Base-by-base conservation (phyloP, 2,329 filamentous ascomycete species). In the Ilyonectria destructans region DNA sequence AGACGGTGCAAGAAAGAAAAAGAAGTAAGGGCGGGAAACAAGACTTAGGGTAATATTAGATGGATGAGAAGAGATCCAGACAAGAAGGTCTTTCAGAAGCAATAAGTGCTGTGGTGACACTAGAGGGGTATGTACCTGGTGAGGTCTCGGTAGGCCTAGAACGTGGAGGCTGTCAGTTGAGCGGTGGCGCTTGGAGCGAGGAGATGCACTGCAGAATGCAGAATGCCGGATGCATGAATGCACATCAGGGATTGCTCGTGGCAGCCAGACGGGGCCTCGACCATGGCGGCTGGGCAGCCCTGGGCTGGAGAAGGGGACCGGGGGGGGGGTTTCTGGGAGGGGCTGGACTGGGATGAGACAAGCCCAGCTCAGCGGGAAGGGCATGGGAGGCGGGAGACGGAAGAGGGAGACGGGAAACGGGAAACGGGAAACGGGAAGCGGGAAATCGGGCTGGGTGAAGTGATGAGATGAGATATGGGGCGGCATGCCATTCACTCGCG, bases 111-210 rank as follows among this genome's bases (percentile, higher is more conserved):
- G 48, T 19, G 59, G 56, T 45, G 52, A 60, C 61, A 61, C 59
- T 57, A 51, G 68, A 55, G 62, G 55, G 40, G 54, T 58, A 61
- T 68, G 60, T 80, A 81, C 80, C 78, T 80, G 54, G 76, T 66
- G 59, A 82, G 78, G 61, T 82, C 80, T 72, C 70, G 74, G 71
- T 81, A 82, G 75, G 80, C 78, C 80, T 82, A 78, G 74, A 80
- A 76, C 76, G 55, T 15, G 43, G 57, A 69, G 65, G 57, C 48
- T 58, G 75, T 78, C 69, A 78, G 77, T 59, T 43, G 58, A 31
- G 43, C 21, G 61, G 62, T 58, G 58, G 58, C 58, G 66, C 43
- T 48, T 29, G 46, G 31, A 56, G 21, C 17, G n/a, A 45, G 43
- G 19, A 21, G 48, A 54, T 33, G 54, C 43, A 55, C 46, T 67